phyloP scores from a whole-genome alignment of 2,329 filamentous ascomycete genomes.

The Exserohilum turcica region DNA sequence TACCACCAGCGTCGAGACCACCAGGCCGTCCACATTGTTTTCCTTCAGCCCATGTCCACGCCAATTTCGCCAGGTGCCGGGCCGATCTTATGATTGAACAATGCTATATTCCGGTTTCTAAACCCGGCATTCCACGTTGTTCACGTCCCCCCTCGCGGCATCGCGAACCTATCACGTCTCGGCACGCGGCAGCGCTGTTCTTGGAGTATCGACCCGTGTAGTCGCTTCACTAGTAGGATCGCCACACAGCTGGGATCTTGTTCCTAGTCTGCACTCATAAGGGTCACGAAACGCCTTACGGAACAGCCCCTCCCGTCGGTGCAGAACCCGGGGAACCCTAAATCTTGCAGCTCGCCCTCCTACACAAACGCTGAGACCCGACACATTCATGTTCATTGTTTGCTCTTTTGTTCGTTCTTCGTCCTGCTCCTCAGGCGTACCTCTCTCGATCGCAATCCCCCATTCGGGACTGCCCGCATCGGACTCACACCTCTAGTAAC shows the following conservation, averaged over 20 bases:
- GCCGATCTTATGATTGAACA: constrained; percentile 8
- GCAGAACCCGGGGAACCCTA: constrained; percentile 28
- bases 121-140: constrained; percentile 8
- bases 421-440: constrained; percentile 9
- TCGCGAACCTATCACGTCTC: constrained; percentile 2
- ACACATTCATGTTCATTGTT: constrained; percentile 11
- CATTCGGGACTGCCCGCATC: not conserved
- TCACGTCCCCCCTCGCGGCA: not conserved
- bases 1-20: constrained; percentile 9
- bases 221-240: constrained; percentile 16
- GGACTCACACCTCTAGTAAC: not conserved
- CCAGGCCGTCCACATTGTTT: constrained; percentile 1
- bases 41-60: constrained; percentile 6
- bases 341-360: constrained; percentile 14
- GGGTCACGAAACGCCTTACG: constrained; percentile 20
- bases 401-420: constrained; percentile 10
- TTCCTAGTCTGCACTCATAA: constrained; percentile 18
- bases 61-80: constrained; percentile 2
- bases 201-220: constrained; percentile 12
- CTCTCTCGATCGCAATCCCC: constrained; percentile 3
- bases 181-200: constrained; percentile 2
- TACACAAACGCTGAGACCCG: constrained; percentile 13
- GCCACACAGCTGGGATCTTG: constrained; percentile 10
- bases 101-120: constrained; percentile 16
- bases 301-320: constrained; percentile 19